Evolutionary conservation across 495 filamentous ascomycete species (phyloP), one percentile per base, ranked within the genome.

Genomic region (Hyaloscypha variabilis): DNA sequence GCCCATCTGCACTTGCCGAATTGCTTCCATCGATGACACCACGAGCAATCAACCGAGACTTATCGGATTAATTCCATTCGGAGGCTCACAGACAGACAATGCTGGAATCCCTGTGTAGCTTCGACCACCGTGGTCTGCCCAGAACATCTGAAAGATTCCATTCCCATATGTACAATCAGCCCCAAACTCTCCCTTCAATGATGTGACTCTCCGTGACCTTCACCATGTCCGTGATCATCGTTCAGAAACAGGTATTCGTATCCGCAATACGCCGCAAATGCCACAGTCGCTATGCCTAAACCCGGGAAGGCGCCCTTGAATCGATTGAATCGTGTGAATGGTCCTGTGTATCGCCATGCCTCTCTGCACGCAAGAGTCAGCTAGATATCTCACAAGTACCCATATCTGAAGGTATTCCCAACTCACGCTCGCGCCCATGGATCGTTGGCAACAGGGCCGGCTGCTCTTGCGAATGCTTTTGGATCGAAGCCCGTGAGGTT

Each of bases 271-370:
- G 79, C 88, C 39, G 89, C 87, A 77, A 99, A 99, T 13, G 93
- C 93, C 53, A 94, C 94, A 10, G 88, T 90, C 6, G 93, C 95
- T 67, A 92, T 95, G 53, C 95, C 96, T 57, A 99, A 80, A 56
- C 95, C 95, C 30, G 95, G 95, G 77, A 99, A 90, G 61, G 87
- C 80, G 62, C 86, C 80, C 77, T 86, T 91, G 82, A 97, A 96
- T 25, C 95, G 91, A 80, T 96, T 94, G 76, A 78, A 90, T 60
- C 94, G 86, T 63, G 87, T 88, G 84, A 97, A 98, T 50, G 87
- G 89, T 69, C 94, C 96, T 55, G 87, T 87, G 81, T 96, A 97
- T 71, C 95, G 88, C 95, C 95, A 99, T 74, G 90, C 82, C 78
- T 99, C 95, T 67, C 95, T 99, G 76, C 25, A 4, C 39, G 4